Evolutionary conservation across 1,284 basidiomycete genomes (phyloP), one percentile per base, ranked within the genome.

Genomic region (Cystobasidiaceae sp.): DNA sequence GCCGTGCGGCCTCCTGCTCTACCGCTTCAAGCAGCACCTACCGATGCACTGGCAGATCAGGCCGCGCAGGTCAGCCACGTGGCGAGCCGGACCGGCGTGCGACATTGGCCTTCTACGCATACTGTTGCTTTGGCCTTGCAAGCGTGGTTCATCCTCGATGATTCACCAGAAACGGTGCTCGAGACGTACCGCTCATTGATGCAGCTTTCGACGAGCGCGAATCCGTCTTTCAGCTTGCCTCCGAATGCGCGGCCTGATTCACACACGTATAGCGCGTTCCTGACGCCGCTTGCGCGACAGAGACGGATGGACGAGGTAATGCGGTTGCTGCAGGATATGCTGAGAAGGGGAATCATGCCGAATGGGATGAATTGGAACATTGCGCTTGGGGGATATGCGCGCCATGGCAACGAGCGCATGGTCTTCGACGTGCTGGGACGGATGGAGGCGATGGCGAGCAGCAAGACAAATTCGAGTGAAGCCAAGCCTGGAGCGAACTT

Each of bases 321-420:
- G 27, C 33, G 49, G 21, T 34, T 66, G 1, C 15, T 67, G 45
- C 15, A 44, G 6, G 66, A 63, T 19, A 64, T 64, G 59, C 19
- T 41, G 11, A 21, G 32, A 6, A 54, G 61, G 32, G 50, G 52
- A 25, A 25, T 52, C 21, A 50, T 34, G 30, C 56, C 64, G 19
- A 59, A 51, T 28, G 28, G 27, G 17, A 48, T 59, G 21, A 66
- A 59, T 49, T 66, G 64, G 64, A 28, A 49, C 11, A 54, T 41
- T 8, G 41, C 54, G 2, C 19, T 66, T n/a, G 56, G 49, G 17
- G 56, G 45, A 19, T 52, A 41, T 37, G 64, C 64, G 1, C 45
- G 28, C 19, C 32, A 37, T 25, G 56, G 56, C 4, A 43, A 54
- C 21, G 4, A n/a, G 34, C 19, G 43, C 8, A 37, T 60, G 13